Evolutionary conservation across 495 filamentous ascomycete genomes (phyloP).

Genomic region (Opeltia flavorubescens): DNA sequence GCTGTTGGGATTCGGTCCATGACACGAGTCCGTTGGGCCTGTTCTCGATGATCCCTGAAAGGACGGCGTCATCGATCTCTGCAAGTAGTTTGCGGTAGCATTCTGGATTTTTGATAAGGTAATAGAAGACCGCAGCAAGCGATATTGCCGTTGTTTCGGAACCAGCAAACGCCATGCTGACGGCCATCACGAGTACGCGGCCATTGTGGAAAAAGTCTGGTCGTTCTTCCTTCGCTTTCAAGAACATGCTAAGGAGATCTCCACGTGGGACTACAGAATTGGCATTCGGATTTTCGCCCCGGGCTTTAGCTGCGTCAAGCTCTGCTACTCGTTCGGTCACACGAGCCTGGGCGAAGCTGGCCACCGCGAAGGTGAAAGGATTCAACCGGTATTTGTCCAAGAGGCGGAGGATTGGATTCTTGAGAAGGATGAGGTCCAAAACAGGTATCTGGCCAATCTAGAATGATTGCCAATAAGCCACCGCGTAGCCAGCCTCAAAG

Average conservation of each 20-base stretch:
- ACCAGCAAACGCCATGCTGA: slow-evolving; percentile 50
- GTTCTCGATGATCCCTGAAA: slow-evolving; percentile 32
- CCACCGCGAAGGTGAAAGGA: slow-evolving; percentile 47
- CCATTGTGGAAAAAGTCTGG: slow-evolving; percentile 51
- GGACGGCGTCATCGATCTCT: slow-evolving; percentile 35
- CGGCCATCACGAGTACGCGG: slow-evolving; percentile 49
- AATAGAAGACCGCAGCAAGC: slow-evolving; percentile 50
- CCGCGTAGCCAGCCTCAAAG: background rate
- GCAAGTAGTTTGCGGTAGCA: slow-evolving; percentile 28
- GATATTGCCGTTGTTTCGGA: slow-evolving; percentile 52
- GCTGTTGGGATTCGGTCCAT: slow-evolving; percentile 42
- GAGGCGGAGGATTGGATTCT: slow-evolving; percentile 32
- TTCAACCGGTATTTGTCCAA: slow-evolving; percentile 26
- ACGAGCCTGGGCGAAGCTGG: slow-evolving; percentile 41
- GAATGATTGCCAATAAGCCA: background rate
- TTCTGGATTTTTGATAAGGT: slow-evolving; percentile 38
- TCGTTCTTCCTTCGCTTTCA: slow-evolving; percentile 30
- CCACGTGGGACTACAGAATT: slow-evolving; percentile 24
- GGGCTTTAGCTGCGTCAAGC: slow-evolving; percentile 15
- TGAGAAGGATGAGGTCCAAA: slow-evolving; percentile 34
- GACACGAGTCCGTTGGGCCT: slow-evolving; percentile 40
- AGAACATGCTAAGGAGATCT: slow-evolving; percentile 33
- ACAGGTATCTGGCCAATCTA: slow-evolving; percentile 36
- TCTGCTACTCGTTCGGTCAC: slow-evolving; percentile 36
- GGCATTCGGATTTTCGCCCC: slow-evolving; percentile 12